Evolutionary conservation across 495 filamentous ascomycete genomes (phyloP).

Genomic region (Lasiosphaeriaceae sp.): DNA sequence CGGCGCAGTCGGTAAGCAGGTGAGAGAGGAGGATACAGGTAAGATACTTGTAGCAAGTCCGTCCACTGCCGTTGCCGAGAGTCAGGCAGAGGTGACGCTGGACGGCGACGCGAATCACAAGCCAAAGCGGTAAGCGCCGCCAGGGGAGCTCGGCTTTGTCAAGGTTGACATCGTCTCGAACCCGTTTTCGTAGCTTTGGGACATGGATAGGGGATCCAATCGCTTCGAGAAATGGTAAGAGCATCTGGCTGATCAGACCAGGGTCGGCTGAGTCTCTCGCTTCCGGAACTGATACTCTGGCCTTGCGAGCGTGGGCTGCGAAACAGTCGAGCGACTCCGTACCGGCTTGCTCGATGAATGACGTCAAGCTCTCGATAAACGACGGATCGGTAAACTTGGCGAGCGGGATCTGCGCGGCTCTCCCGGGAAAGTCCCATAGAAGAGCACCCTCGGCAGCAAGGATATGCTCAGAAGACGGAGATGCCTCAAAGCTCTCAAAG

Average conservation of each 20-base stretch:
- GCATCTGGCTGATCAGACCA: slow-evolving; percentile 48
- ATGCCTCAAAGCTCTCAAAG: slow-evolving; percentile 8
- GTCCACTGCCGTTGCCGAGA: slow-evolving; percentile 43
- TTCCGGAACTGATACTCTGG: slow-evolving; percentile 42
- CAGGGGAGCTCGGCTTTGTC: slow-evolving; percentile 46
- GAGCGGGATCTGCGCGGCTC: slow-evolving; percentile 39
- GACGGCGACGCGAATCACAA: slow-evolving; percentile 53
- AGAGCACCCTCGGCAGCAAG: slow-evolving; percentile 4
- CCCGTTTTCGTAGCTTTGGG: slow-evolving; percentile 47
- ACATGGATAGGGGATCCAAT: slow-evolving; percentile 36
- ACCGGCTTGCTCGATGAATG: slow-evolving; percentile 56
- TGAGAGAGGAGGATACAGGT: slow-evolving; percentile 43
- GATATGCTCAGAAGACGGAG: slow-evolving; percentile 5
- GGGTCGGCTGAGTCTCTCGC: slow-evolving; percentile 53
- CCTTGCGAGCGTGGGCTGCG: slow-evolving; percentile 47
- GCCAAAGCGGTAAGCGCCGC: slow-evolving; percentile 55
- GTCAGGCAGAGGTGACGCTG: slow-evolving; percentile 43
- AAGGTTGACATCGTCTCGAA: slow-evolving; percentile 56
- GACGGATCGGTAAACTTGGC: slow-evolving; percentile 33
- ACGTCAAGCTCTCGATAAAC: slow-evolving; percentile 48
- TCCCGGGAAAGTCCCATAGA: slow-evolving; percentile 38
- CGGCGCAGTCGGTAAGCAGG: slow-evolving; percentile 30
- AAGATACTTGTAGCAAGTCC: slow-evolving; percentile 54
- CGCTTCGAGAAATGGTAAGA: slow-evolving; percentile 54
- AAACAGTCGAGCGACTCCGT: slow-evolving; percentile 52